These are phyloP conservation scores for Pseudoturritis turrita DNA, from an alignment of 345 rosid species.

Conservation along the genomic window DNA sequence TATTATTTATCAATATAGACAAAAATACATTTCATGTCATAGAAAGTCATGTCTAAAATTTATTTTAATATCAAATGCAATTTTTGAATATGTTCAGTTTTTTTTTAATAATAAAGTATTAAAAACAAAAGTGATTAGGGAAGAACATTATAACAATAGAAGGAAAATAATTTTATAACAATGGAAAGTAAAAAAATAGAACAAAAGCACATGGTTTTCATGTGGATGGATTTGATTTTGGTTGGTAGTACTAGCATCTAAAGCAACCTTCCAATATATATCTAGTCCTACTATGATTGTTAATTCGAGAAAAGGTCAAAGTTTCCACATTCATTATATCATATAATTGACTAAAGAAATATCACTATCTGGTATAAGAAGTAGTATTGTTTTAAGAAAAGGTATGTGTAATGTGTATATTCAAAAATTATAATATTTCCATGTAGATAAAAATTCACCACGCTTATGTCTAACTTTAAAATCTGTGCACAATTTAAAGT, in stretches of 20 bases:
- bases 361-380: neutral
- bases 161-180: neutral
- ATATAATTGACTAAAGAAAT: neutral
- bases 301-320: constrained; percentile 11
- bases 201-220: constrained; percentile 23
- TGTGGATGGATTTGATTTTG: constrained; percentile 12
- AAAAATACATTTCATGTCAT: too few species aligned
- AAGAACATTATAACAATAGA: neutral
- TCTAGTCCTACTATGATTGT: neutral
- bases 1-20: too few species aligned
- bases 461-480: too few species aligned
- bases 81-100: neutral
- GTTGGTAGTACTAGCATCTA: constrained; percentile 19
- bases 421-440: too few species aligned
- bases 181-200: neutral
- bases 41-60: neutral
- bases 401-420: too few species aligned
- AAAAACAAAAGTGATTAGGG: neutral
- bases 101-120: neutral
- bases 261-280: constrained; percentile 1
- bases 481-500: too few species aligned
- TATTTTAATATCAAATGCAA: neutral
- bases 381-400: neutral
- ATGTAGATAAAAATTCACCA: too few species aligned
- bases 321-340: neutral